Percentiles rank a stretch among this genome's conserved stretches.
phyloP scores from a whole-genome alignment of 139 green algal species.

The Chlorella sp. region DNA sequence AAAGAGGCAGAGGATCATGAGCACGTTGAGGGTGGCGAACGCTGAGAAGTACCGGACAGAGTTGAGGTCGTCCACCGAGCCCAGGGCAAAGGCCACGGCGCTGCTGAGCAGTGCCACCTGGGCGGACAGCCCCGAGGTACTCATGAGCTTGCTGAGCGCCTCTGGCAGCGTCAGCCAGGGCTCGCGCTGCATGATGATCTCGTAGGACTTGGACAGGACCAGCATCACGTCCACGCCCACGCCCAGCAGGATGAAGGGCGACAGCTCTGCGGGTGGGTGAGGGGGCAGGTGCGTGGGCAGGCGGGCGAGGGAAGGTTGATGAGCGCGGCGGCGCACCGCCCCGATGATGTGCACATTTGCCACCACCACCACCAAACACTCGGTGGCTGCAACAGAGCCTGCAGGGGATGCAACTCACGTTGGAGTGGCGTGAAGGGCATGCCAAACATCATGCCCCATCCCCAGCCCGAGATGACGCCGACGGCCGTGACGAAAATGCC shows the following conservation, averaged over 20 bases:
- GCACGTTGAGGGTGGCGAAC: conserved; percentile 7
- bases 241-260: conserved; percentile 36
- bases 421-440: no score
- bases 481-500: no score
- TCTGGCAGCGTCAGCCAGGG: conserved; percentile 4
- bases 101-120: conserved; percentile 19
- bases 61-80: conserved; percentile 20
- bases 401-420: no score
- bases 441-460: no score
- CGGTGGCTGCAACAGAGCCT: no score
- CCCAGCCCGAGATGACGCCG: no score
- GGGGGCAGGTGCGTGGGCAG: no score
- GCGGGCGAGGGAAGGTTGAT: no score
- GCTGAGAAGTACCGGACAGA: conserved; percentile 14
- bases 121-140: background rate
- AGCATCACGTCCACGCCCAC: conserved; percentile 35
- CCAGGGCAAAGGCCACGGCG: conserved; percentile 29
- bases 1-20: conserved; percentile 7
- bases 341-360: no score
- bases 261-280: conserved; percentile 16
- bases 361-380: no score
- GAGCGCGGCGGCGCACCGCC: no score
- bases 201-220: conserved; percentile 25
- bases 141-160: conserved; percentile 22
- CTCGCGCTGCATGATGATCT: conserved; percentile 12